phyloP scores from a whole-genome alignment of 305 asterid species.

The Fraxinus greggii region DNA sequence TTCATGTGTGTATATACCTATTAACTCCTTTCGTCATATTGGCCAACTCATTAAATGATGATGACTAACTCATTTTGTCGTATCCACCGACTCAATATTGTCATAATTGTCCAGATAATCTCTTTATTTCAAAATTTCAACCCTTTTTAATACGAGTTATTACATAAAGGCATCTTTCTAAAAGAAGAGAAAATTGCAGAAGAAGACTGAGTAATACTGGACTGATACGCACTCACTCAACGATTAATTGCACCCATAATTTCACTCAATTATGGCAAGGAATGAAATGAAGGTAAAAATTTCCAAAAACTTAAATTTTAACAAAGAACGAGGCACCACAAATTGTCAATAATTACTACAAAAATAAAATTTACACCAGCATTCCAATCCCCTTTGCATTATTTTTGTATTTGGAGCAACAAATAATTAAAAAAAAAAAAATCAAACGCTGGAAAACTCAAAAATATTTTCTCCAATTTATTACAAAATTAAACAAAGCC shows the following conservation, averaged over 20 bases:
- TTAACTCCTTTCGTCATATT: background rate
- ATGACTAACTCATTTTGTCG: background rate
- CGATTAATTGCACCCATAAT: background rate
- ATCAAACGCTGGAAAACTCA: constrained; percentile 7
- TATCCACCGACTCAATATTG: background rate
- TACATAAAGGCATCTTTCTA: background rate
- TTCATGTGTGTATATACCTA: background rate
- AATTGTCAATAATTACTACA: background rate
- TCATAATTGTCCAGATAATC: background rate
- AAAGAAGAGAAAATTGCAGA: background rate
- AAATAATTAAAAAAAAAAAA: background rate
- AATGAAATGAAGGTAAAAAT: background rate
- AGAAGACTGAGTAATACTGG: background rate
- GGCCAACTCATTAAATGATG: background rate
- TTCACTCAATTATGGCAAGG: background rate
- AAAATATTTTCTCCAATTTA: constrained; percentile 2
- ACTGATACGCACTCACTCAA: background rate
- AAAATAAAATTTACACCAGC: background rate
- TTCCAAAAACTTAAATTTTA: background rate
- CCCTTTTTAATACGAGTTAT: background rate
- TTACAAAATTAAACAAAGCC: background rate
- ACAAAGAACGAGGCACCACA: background rate
- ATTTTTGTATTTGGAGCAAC: background rate
- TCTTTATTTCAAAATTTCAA: background rate
- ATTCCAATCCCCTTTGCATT: background rate